Evolutionary conservation across 306 rosid species (phyloP), one percentile per base, ranked within the genome.

Genomic region (Vigna hirtella): DNA sequence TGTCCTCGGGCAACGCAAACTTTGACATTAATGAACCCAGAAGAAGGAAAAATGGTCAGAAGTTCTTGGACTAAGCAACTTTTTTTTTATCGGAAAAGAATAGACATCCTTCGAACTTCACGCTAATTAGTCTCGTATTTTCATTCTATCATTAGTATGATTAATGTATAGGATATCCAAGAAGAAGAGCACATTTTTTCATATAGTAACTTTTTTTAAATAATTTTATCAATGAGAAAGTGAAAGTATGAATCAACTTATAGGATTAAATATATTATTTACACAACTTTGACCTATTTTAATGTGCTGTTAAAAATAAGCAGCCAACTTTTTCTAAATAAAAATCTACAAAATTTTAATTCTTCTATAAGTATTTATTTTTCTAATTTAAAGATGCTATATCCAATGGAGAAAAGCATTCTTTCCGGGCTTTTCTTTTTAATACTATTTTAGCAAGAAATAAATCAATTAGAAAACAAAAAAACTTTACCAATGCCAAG

Each of bases 21-120:
- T 32, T 77, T 77, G 74, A 64, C 62, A 65, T 80, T 9, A 24
- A 82, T 64, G 76, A 52, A 72, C 24, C 65, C 52, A 26, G 76
- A 82, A 26, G 76, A 82, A 42, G 64, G 62, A 76, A 67, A 47
- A 52, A 1, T 68, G 70, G 81, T 72, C 85, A 66, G 63, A 66
- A 72, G 18, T 79, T 75, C 9, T 73, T 75, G 79, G 66, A 71
- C 43, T 64, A 55, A 30, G 73, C 20, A 51, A 20, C 7, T 77
- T 62, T 66, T 62, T 66, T 26, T 26, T 68, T 76, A 76, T 82
- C 65, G 59, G 65, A 66, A 63, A 74, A 45, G 59, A 77, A n/a
- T 79, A 78, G 17, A 50, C 81, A 55, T 42, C 42, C 76, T 75
- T 82, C 40, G 61, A 79, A 79, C 28, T 65, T 70, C 75, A 16